Base-by-base conservation (phyloP, 257 asterid species). In the Linderniella brevidens region DNA sequence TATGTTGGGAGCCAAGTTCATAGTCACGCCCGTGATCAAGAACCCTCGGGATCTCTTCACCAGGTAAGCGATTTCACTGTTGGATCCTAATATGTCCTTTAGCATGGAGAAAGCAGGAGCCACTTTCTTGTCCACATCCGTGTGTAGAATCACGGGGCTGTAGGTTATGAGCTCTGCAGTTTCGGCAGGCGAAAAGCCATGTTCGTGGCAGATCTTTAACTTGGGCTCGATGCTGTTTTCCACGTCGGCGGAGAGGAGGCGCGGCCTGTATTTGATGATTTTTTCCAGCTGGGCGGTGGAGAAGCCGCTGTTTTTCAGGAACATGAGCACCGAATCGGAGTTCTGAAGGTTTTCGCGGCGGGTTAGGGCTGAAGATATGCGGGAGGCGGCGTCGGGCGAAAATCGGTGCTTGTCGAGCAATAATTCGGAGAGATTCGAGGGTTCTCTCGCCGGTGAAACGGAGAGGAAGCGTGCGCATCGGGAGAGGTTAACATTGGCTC, bases 241-340 rank as follows among this genome's bases (percentile, higher is more conserved):
- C 32, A 66, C 35, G 20, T 37, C 52, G 3, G 61, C 47, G 35
- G 13, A n/a, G 8, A 63, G 49, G 29, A 63, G 8, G 0, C 20
- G 44, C 40, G 70, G 66, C 56, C 20, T 48, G 3, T 12, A 12
- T 29, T 16, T 61, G 14, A 69, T 11, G 37, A 62, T 14, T 35
- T 43, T 67, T 52, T 72, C 69, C 55, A 72, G 46, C 13, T 72
- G 69, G 37, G 63, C 32, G 11, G 17, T 38, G 1, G 75, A 64
- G 46, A 72, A 64, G 19, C 79, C 79, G 36, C 8, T 55, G 8
- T 58, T 50, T 50, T 55, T 64, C 12, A 72, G 45, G 46, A 50
- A 68, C 8, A 57, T 46, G 7, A 64, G 17, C 5, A 58, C 10
- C 16, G 48, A 48, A 20, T 57, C 49, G 9, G 62, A 6, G 32